Evolutionary conservation across 2,329 filamentous ascomycete species (phyloP), one percentile per base, ranked within the genome.

Genomic region (Colletotrichum horii): DNA sequence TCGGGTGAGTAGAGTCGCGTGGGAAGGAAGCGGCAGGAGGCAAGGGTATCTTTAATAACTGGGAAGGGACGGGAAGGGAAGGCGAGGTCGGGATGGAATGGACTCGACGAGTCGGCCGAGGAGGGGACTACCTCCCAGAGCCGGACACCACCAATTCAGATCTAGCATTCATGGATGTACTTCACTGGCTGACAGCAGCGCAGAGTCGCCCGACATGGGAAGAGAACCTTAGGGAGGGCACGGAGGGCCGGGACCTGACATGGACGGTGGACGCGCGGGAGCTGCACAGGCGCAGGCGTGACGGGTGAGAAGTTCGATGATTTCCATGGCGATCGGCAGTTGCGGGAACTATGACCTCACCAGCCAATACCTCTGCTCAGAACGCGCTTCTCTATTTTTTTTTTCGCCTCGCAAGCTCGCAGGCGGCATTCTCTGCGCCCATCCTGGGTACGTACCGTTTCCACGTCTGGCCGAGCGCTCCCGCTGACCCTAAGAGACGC

Each of bases 291-390:
- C 48, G 30, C 16, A 38, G 62, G n/a, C 65, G 48, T 65, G 61
- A 52, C 43, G 43, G 43, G 43, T 52, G 43, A 52, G 64, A 69
- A 48, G 38, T 75, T 75, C 65, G 64, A 76, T 69, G 75, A 71
- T 68, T 71, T 64, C 72, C 72, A 66, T 70, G 73, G 56, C 36
- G 74, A 77, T 76, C 76, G 76, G 76, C 76, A 77, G 56, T 77
- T 71, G 76, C 76, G 76, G 71, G 67, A 69, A 76, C 74, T 68
- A 77, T 77, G 76, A 77, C 76, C 70, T 77, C 76, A 78, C 65
- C 61, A 65, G 70, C 70, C 74, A 69, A 76, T 76, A 55, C 43
- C 12, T 61, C 60, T 26, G 22, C 56, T 38, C 70, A 62, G 36
- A 48, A 48, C 61, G 24, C 36, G 61, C 32, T 24, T 64, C 30